Percentiles rank a stretch among this genome's conserved stretches.
Conservation (phyloP, 2,329 filamentous ascomycete genomes). For the Colletotrichum sp. region DNA sequence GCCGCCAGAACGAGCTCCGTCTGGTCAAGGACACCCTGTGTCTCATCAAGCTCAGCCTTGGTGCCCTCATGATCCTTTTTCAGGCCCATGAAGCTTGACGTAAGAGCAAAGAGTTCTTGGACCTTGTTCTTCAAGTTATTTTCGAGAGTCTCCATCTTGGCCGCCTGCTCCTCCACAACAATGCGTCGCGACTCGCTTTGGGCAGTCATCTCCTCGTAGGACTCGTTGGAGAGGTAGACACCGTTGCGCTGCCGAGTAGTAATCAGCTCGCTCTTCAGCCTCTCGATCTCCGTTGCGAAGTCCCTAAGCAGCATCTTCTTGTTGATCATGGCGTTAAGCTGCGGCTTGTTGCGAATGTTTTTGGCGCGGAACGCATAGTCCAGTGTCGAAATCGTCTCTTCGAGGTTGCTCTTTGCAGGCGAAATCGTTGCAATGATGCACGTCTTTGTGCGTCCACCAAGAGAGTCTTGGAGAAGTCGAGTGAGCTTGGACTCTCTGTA, state of each 20-base stretch:
- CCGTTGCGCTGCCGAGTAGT: conserved; percentile 92
- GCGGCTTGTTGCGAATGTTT: conserved; percentile 98
- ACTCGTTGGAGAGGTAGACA: conserved; percentile 88
- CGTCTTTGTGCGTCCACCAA: conserved; percentile 94
- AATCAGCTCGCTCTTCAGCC: conserved; percentile 91
- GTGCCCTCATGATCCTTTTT: conserved; percentile 90
- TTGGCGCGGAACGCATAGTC: conserved; percentile 98
- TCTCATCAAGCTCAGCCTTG: conserved; percentile 74
- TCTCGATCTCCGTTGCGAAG: conserved; percentile 92
- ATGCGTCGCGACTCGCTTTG: conserved; percentile 93
- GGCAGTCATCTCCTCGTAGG: conserved; percentile 88
- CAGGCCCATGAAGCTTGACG: conserved; percentile 83
- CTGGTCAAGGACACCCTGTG: conserved; percentile 81
- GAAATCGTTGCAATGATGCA: conserved; percentile 98
- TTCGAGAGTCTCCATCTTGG: conserved; percentile 92
- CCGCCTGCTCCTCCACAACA: conserved; percentile 87
- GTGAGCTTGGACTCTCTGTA: conserved; percentile 88
- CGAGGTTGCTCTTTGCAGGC: conserved; percentile 91
- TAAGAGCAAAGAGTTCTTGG: conserved; percentile 87
- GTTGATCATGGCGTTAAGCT: conserved; percentile 88
- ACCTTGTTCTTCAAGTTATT: conserved; percentile 90
- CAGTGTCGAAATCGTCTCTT: conserved; percentile 97
- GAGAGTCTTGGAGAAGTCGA: conserved; percentile 80
- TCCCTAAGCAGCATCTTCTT: conserved; percentile 93
- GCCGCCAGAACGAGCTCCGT: conserved; percentile 84